Evolutionary conservation across 768 basidiomycete genomes (phyloP), one percentile per base, ranked within the genome.

Genomic region (Tricholoma bakamatsutake): DNA sequence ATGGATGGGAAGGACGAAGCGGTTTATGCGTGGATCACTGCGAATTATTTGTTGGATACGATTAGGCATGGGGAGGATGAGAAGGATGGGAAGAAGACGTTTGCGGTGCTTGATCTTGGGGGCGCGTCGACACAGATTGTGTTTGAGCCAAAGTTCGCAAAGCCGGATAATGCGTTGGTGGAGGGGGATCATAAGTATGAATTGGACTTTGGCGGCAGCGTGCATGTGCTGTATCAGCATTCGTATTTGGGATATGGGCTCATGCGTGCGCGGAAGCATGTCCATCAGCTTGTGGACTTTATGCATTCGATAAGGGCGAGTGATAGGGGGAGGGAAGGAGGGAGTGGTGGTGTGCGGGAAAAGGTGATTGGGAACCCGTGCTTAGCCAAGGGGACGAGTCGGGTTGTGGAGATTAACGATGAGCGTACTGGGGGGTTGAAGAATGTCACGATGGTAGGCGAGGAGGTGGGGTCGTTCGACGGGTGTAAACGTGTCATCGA

Each of bases 11-110:
- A 85, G 61, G 95, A 98, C 67, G 96, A 98, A 70, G 96, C 93
- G 31, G 92, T 98, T n/a, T 98, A 90, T 67, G 93, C 96, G 28
- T 98, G 96, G 95, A 93, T 98, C 61, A 97, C 96, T 15, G 93
- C 90, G 57, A 98, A 98, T 71, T 98, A 97, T 72, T 78, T 98
- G 48, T 74, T 96, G 42, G 79, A 80, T 51, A 83, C 87, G 37
- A 84, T 97, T 64, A 80, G 83, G 13, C 74, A 78, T 9, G 79
- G 78, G 49, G 71, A 79, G 35, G 71, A 74, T 1, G 59, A 66
- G 52, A 34, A 18, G 27, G 46, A 12, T 21, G 52, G 8, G 24
- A 28, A 17, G 8, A 42, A 42, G 39, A 61, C 75, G 15, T 90
- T 89, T 61, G 96, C 96, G 21, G 93, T 97, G 43, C 85, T 98